Evolutionary conservation across 352 stramenopile species (phyloP).

Genomic region (Phytopythium ostracodes): DNA sequence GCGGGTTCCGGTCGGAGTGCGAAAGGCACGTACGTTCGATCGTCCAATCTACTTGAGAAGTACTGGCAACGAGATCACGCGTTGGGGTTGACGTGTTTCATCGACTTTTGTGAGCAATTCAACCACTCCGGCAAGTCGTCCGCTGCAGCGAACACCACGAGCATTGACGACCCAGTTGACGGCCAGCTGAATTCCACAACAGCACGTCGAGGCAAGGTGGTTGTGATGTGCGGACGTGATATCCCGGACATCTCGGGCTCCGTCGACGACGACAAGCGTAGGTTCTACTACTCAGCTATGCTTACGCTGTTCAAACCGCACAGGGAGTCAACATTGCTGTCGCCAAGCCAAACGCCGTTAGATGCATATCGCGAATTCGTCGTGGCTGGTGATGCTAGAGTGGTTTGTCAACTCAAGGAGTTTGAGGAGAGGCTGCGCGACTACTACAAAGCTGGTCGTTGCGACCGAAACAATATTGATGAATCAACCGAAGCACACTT

Average conservation of each 20-base stretch:
- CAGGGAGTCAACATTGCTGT: neutral
- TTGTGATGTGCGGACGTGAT: slow-evolving; percentile 9
- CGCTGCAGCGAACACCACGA: too few species aligned
- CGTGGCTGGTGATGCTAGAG: too few species aligned
- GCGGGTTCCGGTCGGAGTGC: neutral
- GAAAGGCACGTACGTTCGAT: too few species aligned
- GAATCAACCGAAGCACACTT: slow-evolving; percentile 10
- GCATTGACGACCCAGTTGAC: too few species aligned
- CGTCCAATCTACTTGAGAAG: neutral
- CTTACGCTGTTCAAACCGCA: slow-evolving; percentile 15
- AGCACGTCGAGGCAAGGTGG: slow-evolving; percentile 3
- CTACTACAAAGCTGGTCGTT: slow-evolving; percentile 4
- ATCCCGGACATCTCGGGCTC: slow-evolving; percentile 6
- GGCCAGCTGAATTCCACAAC: too few species aligned
- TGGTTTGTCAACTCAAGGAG: neutral
- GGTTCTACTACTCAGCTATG: slow-evolving; percentile 11
- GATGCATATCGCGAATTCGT: neutral
- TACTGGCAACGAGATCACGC: slow-evolving; percentile 7
- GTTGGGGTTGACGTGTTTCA: slow-evolving; percentile 6
- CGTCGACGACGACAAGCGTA: neutral
- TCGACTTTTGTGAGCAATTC: slow-evolving; percentile 12
- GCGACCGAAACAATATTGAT: too few species aligned
- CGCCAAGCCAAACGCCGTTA: neutral
- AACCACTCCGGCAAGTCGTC: too few species aligned
- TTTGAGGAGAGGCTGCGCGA: slow-evolving; percentile 7